Evolutionary conservation across 306 rosid species (phyloP).

Genomic region (Styphnolobium japonicum): DNA sequence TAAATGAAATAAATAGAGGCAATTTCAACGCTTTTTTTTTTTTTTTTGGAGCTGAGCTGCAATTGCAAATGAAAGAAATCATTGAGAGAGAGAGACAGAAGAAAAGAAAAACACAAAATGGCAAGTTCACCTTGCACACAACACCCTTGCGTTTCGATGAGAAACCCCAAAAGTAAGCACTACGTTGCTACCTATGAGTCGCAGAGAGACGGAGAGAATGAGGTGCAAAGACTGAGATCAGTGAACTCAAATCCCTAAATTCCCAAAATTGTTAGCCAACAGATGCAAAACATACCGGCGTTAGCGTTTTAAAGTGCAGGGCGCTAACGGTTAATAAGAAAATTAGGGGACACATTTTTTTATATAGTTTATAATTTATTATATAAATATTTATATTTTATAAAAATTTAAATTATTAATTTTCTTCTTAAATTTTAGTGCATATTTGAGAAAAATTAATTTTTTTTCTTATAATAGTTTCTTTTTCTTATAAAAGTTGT

Average conservation of each 20-base stretch:
- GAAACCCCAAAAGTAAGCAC: background rate
- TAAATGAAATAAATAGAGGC: no score
- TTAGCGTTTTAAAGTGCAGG: constrained; percentile 25
- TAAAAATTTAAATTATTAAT: no score
- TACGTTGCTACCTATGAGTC: no score
- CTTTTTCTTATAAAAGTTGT: no score
- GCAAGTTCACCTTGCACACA: background rate
- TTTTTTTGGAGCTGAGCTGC: background rate
- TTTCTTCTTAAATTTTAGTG: no score
- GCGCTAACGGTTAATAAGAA: background rate
- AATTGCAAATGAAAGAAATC: constrained; percentile 1
- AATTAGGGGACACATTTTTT: no score
- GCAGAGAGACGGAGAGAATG: no score
- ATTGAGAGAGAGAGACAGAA: background rate
- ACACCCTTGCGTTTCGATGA: background rate
- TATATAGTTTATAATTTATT: no score
- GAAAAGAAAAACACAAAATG: background rate
- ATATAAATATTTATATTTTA: no score
- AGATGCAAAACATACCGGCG: background rate
- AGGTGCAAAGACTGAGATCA: background rate
- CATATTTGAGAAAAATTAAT: no score
- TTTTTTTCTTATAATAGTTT: no score
- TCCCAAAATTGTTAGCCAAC: background rate
- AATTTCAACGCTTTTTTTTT: no score
- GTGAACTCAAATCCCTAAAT: constrained; percentile 31